Base-by-base conservation (phyloP, 345 rosid species). In the Pistacia atlantica region DNA sequence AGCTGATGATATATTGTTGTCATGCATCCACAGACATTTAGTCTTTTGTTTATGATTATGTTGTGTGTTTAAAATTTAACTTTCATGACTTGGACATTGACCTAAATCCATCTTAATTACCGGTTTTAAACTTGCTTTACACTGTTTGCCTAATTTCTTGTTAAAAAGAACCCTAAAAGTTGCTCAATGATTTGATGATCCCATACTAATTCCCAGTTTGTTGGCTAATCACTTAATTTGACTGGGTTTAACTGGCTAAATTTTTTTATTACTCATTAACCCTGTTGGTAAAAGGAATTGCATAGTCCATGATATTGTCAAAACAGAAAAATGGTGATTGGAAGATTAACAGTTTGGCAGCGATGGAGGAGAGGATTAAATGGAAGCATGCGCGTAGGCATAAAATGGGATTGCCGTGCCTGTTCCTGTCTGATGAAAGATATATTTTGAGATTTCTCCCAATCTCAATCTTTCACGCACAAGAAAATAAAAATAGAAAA, bases 311-410 rank as follows among this genome's bases (percentile, higher is more conserved):
- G 6, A 62, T 74, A 52, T 42, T 74, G 77, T 84, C 54, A 74
- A 80, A 46, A 77, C 48, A 54, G 67, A 72, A 71, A 72, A 74
- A 74, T 35, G 66, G 78, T 69, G 78, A 77, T 49, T 49, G 54
- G 55, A 17, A 52, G 56, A 54, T 54, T 31, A 54, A 13, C 20
- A 54, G 57, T 14, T 54, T 54, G 57, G 57, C 57, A 54, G 57
- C 16, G 17, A 54, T 16, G 57, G 57, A 14, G 7, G 16, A 54
- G 57, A 54, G 16, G 4, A 54, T 54, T 16, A 5, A 54, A 54
- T 4, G 55, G 46, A 42, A 52, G 86, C 85, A 86, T 85, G 91
- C 91, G 94, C 90, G 82, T 79, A 88, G 85, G 80, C 88, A 86
- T 75, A 77, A 78, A 85, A 84, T 77, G 85, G 77, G 74, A 74